These are phyloP conservation scores for Prosopis cineraria DNA, from an alignment of 306 rosid species.

Conservation along the genomic window DNA sequence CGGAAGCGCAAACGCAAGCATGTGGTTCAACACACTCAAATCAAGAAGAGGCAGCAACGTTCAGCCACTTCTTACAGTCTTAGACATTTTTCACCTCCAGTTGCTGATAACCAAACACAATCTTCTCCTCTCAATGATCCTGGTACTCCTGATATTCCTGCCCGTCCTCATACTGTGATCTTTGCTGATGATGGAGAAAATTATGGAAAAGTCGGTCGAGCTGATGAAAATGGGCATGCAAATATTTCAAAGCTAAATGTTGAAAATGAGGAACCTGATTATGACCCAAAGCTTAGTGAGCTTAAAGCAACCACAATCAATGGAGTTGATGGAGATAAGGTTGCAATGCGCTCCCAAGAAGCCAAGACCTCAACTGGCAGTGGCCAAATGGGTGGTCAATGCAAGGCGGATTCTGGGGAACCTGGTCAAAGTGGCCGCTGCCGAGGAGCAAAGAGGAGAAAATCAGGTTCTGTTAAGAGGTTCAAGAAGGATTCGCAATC, in stretches of 20 bases:
- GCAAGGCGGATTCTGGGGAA: constrained; percentile 43
- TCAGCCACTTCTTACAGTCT: constrained; percentile 49
- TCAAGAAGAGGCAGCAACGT: constrained; percentile 62
- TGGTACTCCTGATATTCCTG: constrained; percentile 26
- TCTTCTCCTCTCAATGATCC: constrained; percentile 38
- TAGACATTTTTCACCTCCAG: constrained; percentile 41
- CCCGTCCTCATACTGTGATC: constrained; percentile 39
- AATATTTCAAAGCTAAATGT: constrained; percentile 35
- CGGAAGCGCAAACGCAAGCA: constrained; percentile 70
- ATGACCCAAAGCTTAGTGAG: constrained; percentile 83
- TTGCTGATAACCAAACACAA: constrained; percentile 38
- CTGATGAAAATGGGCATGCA: constrained; percentile 38
- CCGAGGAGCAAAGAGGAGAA: constrained; percentile 86
- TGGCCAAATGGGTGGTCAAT: constrained; percentile 30
- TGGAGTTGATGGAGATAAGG: constrained; percentile 47
- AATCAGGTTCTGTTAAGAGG: constrained; percentile 87
- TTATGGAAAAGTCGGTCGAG: constrained; percentile 32
- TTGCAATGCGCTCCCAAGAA: constrained; percentile 55
- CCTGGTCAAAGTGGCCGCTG: constrained; percentile 48
- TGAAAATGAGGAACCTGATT: constrained; percentile 46
- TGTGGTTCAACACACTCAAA: constrained; percentile 53
- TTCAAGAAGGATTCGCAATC: constrained; percentile 54
- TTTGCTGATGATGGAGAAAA: constrained; percentile 38
- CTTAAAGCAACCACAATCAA: constrained; percentile 54
- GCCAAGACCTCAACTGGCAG: constrained; percentile 37